Conservation (phyloP, 345 rosid species). For the Cardamine occulta region DNA sequence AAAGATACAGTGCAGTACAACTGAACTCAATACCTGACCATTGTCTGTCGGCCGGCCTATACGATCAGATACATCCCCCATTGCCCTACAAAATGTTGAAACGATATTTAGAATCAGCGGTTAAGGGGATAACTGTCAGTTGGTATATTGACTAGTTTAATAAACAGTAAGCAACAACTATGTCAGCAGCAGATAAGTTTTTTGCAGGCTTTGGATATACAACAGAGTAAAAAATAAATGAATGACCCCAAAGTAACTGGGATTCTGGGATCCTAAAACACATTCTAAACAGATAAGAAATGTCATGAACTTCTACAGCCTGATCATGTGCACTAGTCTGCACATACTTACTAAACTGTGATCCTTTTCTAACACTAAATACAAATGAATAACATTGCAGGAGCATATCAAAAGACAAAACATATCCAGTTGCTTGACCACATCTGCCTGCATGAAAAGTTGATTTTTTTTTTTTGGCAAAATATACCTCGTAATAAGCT, state of each 20-base stretch:
- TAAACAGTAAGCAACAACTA: constrained; percentile 17
- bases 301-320: constrained; percentile 13
- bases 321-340: constrained; percentile 2
- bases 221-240: neutral
- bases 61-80: constrained; percentile 97
- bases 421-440: neutral
- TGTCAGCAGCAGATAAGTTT: neutral
- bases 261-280: constrained; percentile 13
- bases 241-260: constrained; percentile 3
- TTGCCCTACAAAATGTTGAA: constrained; percentile 57
- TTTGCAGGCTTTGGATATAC: neutral
- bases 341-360: neutral
- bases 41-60: constrained; percentile 90
- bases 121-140: neutral
- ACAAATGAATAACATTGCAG: neutral
- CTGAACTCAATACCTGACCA: constrained; percentile 70
- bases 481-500: constrained; percentile 81
- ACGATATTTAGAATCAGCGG: neutral
- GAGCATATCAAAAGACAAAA: neutral
- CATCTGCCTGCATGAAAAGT: neutral
- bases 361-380: constrained; percentile 20
- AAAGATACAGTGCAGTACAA: constrained; percentile 9
- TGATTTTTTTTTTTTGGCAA: neutral
- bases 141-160: constrained; percentile 2
- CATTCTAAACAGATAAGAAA: constrained; percentile 7